Percentiles rank a stretch among this genome's conserved stretches.
phyloP scores from a whole-genome alignment of 2,329 filamentous ascomycete genomes.

The Apiospora saccharicola region DNA sequence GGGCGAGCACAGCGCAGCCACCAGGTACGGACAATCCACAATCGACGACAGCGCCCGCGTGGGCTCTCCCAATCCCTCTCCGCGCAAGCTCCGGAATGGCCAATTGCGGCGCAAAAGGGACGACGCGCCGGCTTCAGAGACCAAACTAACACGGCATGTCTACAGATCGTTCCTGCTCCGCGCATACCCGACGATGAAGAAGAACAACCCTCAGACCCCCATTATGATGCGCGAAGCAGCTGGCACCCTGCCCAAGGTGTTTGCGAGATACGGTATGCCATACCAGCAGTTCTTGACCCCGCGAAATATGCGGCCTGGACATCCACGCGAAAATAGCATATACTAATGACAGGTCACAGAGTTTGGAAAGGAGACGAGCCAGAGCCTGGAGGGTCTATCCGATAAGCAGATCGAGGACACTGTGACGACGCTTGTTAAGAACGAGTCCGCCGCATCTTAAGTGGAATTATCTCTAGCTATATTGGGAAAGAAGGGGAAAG shows the following conservation, averaged over 20 bases:
- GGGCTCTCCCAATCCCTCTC: background rate
- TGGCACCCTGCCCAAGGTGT: conserved; percentile 85
- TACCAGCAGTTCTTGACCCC: background rate
- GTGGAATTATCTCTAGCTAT: background rate
- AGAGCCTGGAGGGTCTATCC: conserved; percentile 63
- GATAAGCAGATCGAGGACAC: conserved; percentile 69
- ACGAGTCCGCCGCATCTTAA: conserved; percentile 31
- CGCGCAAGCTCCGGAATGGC: background rate
- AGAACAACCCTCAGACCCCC: conserved; percentile 92
- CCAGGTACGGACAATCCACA: conserved; percentile 68
- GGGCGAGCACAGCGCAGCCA: conserved; percentile 85
- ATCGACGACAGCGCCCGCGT: background rate
- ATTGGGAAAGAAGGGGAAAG: background rate
- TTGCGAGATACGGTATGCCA: conserved; percentile 85
- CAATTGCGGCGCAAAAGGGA: background rate
- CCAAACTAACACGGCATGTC: background rate
- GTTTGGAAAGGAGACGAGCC: conserved; percentile 63
- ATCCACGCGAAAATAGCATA: background rate
- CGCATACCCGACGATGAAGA: conserved; percentile 98
- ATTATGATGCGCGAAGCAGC: conserved; percentile 94
- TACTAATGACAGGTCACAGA: conserved; percentile 47
- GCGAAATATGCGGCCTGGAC: background rate
- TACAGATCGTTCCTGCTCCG: conserved; percentile 85
- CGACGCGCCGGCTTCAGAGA: background rate
- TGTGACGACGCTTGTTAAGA: conserved; percentile 62